Evolutionary conservation across 345 rosid species (phyloP), one percentile per base, ranked within the genome.

Genomic region (Capsella bursapastoris): DNA sequence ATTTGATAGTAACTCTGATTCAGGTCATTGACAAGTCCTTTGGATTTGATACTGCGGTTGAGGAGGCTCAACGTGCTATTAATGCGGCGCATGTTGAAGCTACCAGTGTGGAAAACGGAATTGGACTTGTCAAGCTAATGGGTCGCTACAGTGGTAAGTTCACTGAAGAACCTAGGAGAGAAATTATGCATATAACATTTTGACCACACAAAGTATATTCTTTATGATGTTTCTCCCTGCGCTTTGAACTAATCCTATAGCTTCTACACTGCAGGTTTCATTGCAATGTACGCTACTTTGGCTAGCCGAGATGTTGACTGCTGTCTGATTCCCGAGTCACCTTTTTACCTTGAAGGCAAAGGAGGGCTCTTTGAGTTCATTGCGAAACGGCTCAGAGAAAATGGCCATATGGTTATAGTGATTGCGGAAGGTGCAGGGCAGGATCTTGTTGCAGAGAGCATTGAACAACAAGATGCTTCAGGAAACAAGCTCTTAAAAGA

Each of bases 1-100:
- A 8, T 51, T 40, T 67, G 49, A 72, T 44, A 61, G 64, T 45
- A 57, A 68, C 40, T 66, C 35, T 77, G 64, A 29, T 76, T 78
- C 82, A 93, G 97, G 95, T 93, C 66, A 93, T 93, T 80, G 98
- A 93, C 84, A 90, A 75, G 64, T 90, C 98, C 50, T 93, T 93
- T 73, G 98, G 97, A 71, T 93, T 93, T 75, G 96, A 93, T 80
- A 85, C 93, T 82, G 91, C 96, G 41, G 97, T 93, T 62, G 98
- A 93, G 78, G 98, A 93, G 79, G 97, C 98, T 74, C 98, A 93
- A 71, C 95, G 98, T 65, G 93, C 97, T 64, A 92, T 90, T 57
- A 89, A 85, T 73, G 95, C 98, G 41, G 98, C 98, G 8, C 98
- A 90, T 75, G 95, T 92, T 56, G 98, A 92, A 82, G 89, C 98